Evolutionary conservation across 805 yeast genomes (phyloP), one percentile per base, ranked within the genome.

Genomic region (Kuraishia capsulata): DNA sequence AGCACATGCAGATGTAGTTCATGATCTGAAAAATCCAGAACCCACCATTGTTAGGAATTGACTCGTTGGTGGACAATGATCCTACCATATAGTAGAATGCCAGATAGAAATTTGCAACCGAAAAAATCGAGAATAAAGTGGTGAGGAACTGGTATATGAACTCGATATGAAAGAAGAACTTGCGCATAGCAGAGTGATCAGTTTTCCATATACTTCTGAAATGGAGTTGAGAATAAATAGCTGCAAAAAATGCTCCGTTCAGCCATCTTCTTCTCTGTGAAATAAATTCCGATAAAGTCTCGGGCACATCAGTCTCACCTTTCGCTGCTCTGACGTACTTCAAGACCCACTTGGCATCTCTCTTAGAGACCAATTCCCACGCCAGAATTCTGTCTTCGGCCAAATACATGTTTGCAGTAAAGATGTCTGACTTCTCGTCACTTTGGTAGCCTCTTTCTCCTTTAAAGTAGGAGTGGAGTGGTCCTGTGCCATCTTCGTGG

Each of bases 201-300:
- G 96, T 85, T 43, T 73, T 65, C 95, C 96, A 90, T 40, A 92
- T 83, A 49, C 84, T 83, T 40, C 77, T 71, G 71, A 89, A 86
- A 56, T 89, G 95, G 40, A 84, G 53, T 46, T 85, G 85, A 2
- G 97, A 79, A 56, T 83, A 92, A 39, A 89, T 67, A 3, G 97
- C 97, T 1, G 99, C 97, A 64, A 92, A 92, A 54, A 92, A 74
- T 2, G 98, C 95, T 57, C 99, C 99, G 59, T 90, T 90, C 44
- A 90, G 72, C 98, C 98, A 90, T 68, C 98, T 79, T 66, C 98
- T 81, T 65, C 98, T 81, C 65, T 90, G 98, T 40, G 92, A 76
- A 38, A 90, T 85, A 53, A 92, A 87, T 54, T 92, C 97, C n/a
- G 96, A 82, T 33, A 89, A 71, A n/a, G 72, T 68, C 53, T 89